Evolutionary conservation across 1,284 basidiomycete genomes (phyloP), one percentile per base, ranked within the genome.

Genomic region (Naganishia sp.): DNA sequence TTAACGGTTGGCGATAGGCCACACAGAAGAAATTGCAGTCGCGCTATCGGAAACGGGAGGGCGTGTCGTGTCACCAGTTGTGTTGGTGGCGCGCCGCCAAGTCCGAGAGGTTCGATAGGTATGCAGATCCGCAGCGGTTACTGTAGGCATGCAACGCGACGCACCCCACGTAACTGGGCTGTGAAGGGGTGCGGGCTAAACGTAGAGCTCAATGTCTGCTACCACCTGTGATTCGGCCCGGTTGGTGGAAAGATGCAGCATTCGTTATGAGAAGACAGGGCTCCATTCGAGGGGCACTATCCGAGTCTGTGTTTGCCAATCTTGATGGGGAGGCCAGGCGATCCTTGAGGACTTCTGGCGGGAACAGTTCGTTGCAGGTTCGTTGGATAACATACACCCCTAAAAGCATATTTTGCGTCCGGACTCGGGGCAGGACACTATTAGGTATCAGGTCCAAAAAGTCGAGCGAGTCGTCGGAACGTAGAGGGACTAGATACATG

Each of bases 361-460:
- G 47, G 18, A 61, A 61, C 17, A 61, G 9, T 10, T 21, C 35
- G 9, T 51, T 17, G 23, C 41, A 35, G 23, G 58, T 35, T 31
- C 21, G 25, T 7, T 35, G 39, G 35, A 61, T 50, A 7, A 61
- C 39, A 84, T 92, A 92, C 17, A 95, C 85, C 45, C 89, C 91
- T 41, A 96, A 79, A 52, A 95, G 82, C 64, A 89, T 86, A 72
- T 90, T 85, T 10, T 80, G 75, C 18, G 76, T 83, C 21, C 92
- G 84, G 15, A 79, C 75, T 67, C 83, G 84, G 23, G 90, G 88
- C 0, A 97, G 76, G 56, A 82, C 82, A 63, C 90, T 83, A n/a
- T 89, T 84, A 72, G 94, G 92, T 61, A 95, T 79, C 1, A 95
- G 82, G 70, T 94, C 90, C 68, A 94, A 84, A 72, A 88, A 92